Evolutionary conservation across 2,329 filamentous ascomycete genomes (phyloP), one percentile per base, ranked within the genome.

Genomic region (Clarireedia monteithiana): DNA sequence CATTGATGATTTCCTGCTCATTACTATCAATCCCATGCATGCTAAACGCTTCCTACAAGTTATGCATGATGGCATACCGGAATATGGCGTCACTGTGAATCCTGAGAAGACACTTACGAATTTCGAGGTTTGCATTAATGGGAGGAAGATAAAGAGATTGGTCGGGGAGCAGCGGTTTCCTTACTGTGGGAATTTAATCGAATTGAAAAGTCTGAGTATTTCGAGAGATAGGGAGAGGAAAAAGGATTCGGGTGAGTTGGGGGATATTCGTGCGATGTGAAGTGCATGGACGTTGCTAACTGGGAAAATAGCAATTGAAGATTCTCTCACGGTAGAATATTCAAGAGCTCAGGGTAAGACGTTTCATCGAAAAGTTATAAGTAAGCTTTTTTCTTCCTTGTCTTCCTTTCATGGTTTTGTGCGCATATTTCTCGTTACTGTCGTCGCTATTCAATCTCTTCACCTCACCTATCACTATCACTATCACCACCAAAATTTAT

Each of bases 1-100:
- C 9, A 89, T 95, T 44, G 94, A 99, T 64, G 94, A 99, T 66
- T 99, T 97, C 64, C 75, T 97, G 4, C 81, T 99, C 47, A 85
- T 99, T 65, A 96, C 88, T 0, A 83, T 84, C 0, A 78, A 89
- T 49, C 74, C 72, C 53, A 62, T 70, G 6, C 83, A 91, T 64
- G 92, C 90, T 0, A 76, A 76, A 57, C 75, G 73, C 1, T 97
- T 99, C 67, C 76, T 96, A 20, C 74, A 84, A 57, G 77, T 81
- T 15, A 96, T 99, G 91, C 86, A 95, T 64, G 70, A 72, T 1
- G 92, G 91, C 2, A 71, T 94, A 38, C 81, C 86, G 0, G 80
- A 84, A 36, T 97, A 95, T 66, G 94, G 94, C 4, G 85, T 96
- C 3, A 71, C 75, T 4, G 85, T 96, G 53, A 92, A 87, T 67